phyloP scores from a whole-genome alignment of 768 basidiomycete genomes.

The Pholiota molesta region DNA sequence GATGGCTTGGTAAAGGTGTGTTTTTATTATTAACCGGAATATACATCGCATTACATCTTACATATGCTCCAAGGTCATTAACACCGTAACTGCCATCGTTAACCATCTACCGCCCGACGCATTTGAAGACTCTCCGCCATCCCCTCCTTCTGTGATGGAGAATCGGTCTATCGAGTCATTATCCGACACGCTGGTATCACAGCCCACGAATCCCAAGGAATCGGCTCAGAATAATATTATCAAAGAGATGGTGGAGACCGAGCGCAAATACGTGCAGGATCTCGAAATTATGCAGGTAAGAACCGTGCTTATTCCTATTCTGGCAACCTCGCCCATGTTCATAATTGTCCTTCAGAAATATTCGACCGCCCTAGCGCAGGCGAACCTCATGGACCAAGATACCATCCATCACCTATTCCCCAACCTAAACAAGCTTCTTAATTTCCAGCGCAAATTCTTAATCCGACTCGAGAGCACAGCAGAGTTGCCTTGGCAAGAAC shows the following conservation, averaged over 20 bases:
- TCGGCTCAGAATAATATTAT: slow-evolving; percentile 76
- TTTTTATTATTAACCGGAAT: slow-evolving; percentile 13
- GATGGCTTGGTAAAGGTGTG: slow-evolving; percentile 94
- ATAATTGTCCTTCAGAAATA: slow-evolving; percentile 66
- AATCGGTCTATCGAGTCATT: slow-evolving; percentile 66
- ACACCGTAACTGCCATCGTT: slow-evolving; percentile 86
- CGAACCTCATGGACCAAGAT: slow-evolving; percentile 88
- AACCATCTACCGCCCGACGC: slow-evolving; percentile 70
- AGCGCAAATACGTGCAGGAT: slow-evolving; percentile 96
- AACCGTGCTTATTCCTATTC: slow-evolving; percentile 9
- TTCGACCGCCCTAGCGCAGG: slow-evolving; percentile 78
- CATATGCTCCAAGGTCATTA: slow-evolving; percentile 65
- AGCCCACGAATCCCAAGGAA: slow-evolving; percentile 61
- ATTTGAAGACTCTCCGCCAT: slow-evolving; percentile 65
- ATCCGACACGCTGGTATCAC: slow-evolving; percentile 42
- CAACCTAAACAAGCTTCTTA: slow-evolving; percentile 90
- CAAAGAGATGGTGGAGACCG: slow-evolving; percentile 91
- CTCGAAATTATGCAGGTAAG: slow-evolving; percentile 94
- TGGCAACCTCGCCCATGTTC: slow-evolving; percentile 21
- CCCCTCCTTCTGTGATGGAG: slow-evolving; percentile 55
- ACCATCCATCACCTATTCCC: slow-evolving; percentile 96
- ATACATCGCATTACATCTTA: slow-evolving; percentile 12
- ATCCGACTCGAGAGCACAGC: slow-evolving; percentile 88
- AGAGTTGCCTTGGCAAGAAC: slow-evolving; percentile 80
- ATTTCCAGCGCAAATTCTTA: slow-evolving; percentile 94